Percentiles rank a stretch among this genome's conserved stretches.
Conservation (phyloP, 306 rosid species). For the Cucumis hystrix region DNA sequence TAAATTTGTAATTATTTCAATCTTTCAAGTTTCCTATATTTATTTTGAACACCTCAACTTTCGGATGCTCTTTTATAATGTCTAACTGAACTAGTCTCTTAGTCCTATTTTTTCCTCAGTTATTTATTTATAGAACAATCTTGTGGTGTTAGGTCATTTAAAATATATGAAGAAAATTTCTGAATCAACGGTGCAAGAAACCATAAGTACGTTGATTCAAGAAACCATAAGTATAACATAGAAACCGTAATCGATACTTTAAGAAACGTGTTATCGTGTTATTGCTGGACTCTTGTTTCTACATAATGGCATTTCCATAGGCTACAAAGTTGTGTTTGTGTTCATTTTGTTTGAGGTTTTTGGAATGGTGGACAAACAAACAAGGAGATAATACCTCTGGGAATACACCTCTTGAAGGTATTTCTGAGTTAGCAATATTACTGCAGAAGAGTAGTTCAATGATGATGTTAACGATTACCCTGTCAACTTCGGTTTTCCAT, state of each 20-base stretch:
- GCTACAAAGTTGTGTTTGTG: background rate
- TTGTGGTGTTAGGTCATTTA: background rate
- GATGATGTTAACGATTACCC: background rate
- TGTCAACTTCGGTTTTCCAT: slow-evolving; percentile 37
- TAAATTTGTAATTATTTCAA: too few species aligned
- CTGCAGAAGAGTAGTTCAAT: background rate
- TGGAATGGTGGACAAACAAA: background rate
- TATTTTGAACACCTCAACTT: too few species aligned
- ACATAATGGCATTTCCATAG: background rate
- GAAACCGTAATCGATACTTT: background rate
- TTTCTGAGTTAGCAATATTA: slow-evolving; percentile 1
- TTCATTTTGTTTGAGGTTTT: background rate
- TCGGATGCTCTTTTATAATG: too few species aligned
- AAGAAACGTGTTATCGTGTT: background rate
- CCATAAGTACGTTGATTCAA: background rate
- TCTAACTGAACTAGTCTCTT: too few species aligned
- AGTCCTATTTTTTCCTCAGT: background rate
- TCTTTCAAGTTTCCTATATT: too few species aligned
- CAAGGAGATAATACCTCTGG: background rate
- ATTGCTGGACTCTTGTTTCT: background rate
- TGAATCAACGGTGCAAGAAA: background rate
- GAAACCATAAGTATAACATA: background rate
- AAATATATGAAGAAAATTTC: background rate
- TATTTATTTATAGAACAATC: background rate
- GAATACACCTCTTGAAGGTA: background rate